Percentiles rank a stretch among this genome's conserved stretches.
Evolutionary conservation across 176 grass and related monocot species (phyloP).

Genomic region (Oryza punctata): DNA sequence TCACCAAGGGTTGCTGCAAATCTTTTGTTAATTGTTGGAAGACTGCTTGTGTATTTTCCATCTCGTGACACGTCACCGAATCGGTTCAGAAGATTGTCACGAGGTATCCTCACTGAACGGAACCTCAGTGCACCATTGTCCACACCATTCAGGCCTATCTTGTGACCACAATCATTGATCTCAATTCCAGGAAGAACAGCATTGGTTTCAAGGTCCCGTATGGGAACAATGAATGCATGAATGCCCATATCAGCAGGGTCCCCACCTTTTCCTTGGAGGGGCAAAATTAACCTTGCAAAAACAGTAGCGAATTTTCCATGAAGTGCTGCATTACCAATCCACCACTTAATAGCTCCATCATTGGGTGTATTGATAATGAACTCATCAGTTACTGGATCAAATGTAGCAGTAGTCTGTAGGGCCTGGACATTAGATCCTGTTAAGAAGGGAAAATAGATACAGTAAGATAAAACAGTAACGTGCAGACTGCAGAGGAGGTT

Average conservation of each 20-base stretch:
- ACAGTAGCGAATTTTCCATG: conserved; percentile 94
- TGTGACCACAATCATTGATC: conserved; percentile 97
- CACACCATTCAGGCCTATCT: conserved; percentile 96
- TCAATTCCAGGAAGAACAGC: conserved; percentile 85
- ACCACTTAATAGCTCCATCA: conserved; percentile 99
- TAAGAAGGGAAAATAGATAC: background rate
- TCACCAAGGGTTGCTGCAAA: conserved; percentile 97
- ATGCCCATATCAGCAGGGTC: conserved; percentile 88
- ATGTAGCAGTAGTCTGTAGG: conserved; percentile 96
- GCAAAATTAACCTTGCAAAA: conserved; percentile 89
- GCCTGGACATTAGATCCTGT: conserved; percentile 96
- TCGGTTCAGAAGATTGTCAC: conserved; percentile 95
- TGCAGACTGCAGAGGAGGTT: too few species aligned
- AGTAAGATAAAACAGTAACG: background rate
- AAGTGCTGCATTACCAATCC: conserved; percentile 95
- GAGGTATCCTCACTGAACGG: conserved; percentile 74
- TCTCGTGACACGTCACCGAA: conserved; percentile 90
- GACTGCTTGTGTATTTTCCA: conserved; percentile 94
- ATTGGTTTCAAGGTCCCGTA: conserved; percentile 80
- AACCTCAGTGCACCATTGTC: conserved; percentile 96
- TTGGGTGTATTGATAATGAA: conserved; percentile 94
- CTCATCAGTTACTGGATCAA: conserved; percentile 91
- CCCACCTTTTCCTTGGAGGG: conserved; percentile 82
- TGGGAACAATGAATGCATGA: conserved; percentile 90
- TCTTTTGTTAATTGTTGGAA: conserved; percentile 83